These are phyloP conservation scores for Casuarina equisetifolia DNA, from an alignment of 306 rosid genomes.

Conservation along the genomic window DNA sequence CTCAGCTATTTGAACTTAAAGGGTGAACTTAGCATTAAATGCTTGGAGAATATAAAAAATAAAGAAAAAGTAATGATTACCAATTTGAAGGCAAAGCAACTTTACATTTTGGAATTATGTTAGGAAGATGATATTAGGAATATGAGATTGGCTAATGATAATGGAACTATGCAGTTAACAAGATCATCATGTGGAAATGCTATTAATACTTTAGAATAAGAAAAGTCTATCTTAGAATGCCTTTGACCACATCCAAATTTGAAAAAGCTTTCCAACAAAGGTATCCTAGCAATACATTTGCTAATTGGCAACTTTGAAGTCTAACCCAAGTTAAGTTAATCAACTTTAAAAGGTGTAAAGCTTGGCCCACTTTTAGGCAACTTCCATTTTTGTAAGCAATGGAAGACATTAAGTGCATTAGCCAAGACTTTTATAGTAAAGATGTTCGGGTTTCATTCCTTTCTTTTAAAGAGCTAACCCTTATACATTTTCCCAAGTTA, in stretches of 20 bases:
- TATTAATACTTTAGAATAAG: neutral
- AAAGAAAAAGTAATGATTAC: neutral
- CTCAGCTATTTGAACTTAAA: constrained; percentile 4
- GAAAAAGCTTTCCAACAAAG: constrained; percentile 7
- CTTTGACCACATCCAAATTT: constrained; percentile 20
- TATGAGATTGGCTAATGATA: neutral
- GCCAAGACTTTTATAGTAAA: constrained; percentile 11
- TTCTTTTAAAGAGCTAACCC: constrained; percentile 22
- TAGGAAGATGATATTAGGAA: constrained; percentile 6
- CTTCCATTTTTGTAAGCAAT: constrained; percentile 30
- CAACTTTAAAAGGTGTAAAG: constrained; percentile 22
- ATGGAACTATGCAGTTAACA: neutral
- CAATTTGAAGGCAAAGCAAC: constrained; percentile 18
- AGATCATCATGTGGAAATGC: neutral
- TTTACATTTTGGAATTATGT: constrained; percentile 20
- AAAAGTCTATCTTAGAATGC: neutral
- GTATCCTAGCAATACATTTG: constrained; percentile 19
- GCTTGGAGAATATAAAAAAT: constrained; percentile 14
- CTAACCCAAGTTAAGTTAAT: constrained; percentile 22
- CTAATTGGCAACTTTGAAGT: constrained; percentile 24
- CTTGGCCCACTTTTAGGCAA: constrained; percentile 19
- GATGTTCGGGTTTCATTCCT: neutral
- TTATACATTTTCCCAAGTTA: constrained; percentile 24
- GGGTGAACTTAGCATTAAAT: constrained; percentile 20
- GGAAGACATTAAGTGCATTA: constrained; percentile 18